Evolutionary conservation across 805 yeast species (phyloP), one percentile per base, ranked within the genome.

Genomic region (Candida chauliodis): DNA sequence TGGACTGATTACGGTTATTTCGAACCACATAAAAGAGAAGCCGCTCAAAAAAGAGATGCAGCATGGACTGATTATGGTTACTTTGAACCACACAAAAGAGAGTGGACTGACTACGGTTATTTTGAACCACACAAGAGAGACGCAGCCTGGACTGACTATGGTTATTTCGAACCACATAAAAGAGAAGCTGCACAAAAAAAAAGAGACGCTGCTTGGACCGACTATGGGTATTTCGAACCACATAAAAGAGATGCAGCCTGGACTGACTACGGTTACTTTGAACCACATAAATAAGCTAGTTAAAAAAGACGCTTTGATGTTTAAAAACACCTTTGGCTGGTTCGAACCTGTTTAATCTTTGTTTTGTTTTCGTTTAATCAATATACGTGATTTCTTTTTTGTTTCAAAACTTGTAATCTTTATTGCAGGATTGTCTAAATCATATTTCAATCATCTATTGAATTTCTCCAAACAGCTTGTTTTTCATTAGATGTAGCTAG

Each of bases 11-110:
- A 20, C 9, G 34, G 30, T 16, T 27, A 23, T 16, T 39, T 34
- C 20, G 40, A 26, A 25, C 42, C 42, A 30, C 28, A 16, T n/a
- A 29, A 23, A 21, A 29, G 31, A 27, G 38, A 28, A 15, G 32
- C 32, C 13, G 27, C 17, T 16, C 25, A 35, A 25, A 35, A 35
- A 21, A 21, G 32, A 17, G 34, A 21, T 17, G 38, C 26, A 14
- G 30, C 13, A 4, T 30, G 28, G 38, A 34, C 37, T n/a, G 23
- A 34, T 16, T 34, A 25, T 24, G 30, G 30, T 25, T 34, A 25
- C 30, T 34, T 24, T 34, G 30, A 24, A 24, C 37, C 37, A 25
- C 35, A 32, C 13, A 32, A 32, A 23, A 21, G 35, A 22, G 35
- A 32, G 6, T 33, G 36, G 28, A 22, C 28, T 15, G 21, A 21